Percentiles rank a stretch among this genome's conserved stretches.
These are phyloP conservation scores for Carex arenaria DNA, from an alignment of 202 grass and related monocot species.

Conservation along the genomic window DNA sequence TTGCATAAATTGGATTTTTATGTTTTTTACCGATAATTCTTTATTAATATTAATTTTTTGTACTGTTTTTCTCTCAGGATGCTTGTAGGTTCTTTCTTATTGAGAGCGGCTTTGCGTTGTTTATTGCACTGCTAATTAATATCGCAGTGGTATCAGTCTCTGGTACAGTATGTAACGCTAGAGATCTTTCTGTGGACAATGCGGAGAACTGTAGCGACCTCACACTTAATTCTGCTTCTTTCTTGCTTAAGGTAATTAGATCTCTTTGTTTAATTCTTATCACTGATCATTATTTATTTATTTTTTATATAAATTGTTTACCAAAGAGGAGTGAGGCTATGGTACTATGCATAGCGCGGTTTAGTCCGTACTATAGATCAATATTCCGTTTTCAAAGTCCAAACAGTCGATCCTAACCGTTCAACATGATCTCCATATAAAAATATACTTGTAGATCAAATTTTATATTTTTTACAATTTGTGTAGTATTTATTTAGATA, in stretches of 20 bases:
- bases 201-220: slow-evolving; percentile 45
- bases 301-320: too few relatives aligned
- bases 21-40: neutral
- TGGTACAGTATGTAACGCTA: slow-evolving; percentile 52
- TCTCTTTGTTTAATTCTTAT: neutral
- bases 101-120: slow-evolving; percentile 79
- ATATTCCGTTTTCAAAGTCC: too few relatives aligned
- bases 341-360: too few relatives aligned
- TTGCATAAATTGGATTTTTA: neutral
- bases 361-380: too few relatives aligned
- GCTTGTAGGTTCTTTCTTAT: slow-evolving; percentile 78
- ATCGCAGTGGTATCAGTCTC: slow-evolving; percentile 25
- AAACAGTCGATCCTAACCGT: too few relatives aligned
- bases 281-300: neutral
- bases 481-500: too few relatives aligned
- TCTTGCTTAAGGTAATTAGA: slow-evolving; percentile 61
- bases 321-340: too few relatives aligned
- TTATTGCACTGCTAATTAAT: slow-evolving; percentile 86
- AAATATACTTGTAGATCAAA: too few relatives aligned
- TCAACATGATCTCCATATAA: too few relatives aligned
- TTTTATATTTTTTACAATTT: too few relatives aligned
- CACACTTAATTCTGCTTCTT: slow-evolving; percentile 62
- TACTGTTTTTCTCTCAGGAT: slow-evolving; percentile 27
- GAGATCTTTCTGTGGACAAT: slow-evolving; percentile 33
- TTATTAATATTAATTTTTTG: too few relatives aligned